phyloP scores from a whole-genome alignment of 2,329 filamentous ascomycete species.

The Scleromitrula shiraiana region DNA sequence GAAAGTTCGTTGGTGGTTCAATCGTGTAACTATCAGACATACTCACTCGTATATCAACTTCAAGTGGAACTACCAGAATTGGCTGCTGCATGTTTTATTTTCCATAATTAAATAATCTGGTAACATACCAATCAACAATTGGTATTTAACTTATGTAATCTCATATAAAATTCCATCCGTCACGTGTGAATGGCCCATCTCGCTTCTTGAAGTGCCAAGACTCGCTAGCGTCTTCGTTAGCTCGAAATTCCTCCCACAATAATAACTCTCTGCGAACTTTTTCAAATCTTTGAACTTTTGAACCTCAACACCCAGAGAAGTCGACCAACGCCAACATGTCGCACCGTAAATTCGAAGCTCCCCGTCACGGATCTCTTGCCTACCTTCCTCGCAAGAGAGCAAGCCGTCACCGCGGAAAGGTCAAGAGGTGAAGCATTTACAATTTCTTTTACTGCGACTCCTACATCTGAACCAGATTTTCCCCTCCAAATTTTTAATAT shows the following conservation, averaged over 20 bases:
- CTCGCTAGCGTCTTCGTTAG: not conserved
- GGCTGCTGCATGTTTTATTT: no score
- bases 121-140: no score
- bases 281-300: slow-evolving; percentile 7
- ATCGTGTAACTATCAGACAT: no score
- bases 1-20: no score
- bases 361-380: slow-evolving; percentile 89
- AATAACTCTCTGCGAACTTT: slow-evolving; percentile 8
- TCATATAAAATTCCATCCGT: not conserved
- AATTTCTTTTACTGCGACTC: slow-evolving; percentile 1
- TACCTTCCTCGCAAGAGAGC: slow-evolving; percentile 88
- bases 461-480: not conserved
- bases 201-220: not conserved
- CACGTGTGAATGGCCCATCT: not conserved
- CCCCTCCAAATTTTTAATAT: not conserved
- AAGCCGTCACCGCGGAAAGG: slow-evolving; percentile 90
- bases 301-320: slow-evolving; percentile 9
- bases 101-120: no score
- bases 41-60: no score
- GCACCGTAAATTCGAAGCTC: slow-evolving; percentile 45
- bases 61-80: no score
- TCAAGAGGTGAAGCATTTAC: slow-evolving; percentile 74
- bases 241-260: slow-evolving; percentile 4
- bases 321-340: slow-evolving; percentile 18
- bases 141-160: no score